Conservation (phyloP, 2,329 filamentous ascomycete species). For the Dothideomycetes sp. region DNA sequence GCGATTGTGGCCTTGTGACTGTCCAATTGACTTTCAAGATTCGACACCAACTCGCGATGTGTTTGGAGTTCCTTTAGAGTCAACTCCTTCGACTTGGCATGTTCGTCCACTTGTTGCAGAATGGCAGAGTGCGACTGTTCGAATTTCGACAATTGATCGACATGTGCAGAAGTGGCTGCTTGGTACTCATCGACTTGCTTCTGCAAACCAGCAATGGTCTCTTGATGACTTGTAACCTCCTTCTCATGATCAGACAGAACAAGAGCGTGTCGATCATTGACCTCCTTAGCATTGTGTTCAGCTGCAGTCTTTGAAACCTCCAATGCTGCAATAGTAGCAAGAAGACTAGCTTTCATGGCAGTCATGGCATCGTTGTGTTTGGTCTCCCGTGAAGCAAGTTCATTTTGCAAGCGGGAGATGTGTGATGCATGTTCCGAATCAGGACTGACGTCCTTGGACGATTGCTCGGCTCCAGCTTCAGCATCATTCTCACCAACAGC, state of each 20-base stretch:
- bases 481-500: conserved; percentile 14
- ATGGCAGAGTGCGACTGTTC: conserved; percentile 60
- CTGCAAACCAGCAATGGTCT: conserved; percentile 49
- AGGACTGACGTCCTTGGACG: conserved; percentile 11
- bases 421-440: conserved; percentile 38
- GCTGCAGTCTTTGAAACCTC: conserved; percentile 45
- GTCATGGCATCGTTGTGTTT: conserved; percentile 64
- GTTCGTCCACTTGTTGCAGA: conserved; percentile 56
- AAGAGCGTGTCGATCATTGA: background rate
- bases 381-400: conserved; percentile 62
- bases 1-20: conserved; percentile 44
- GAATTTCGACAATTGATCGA: conserved; percentile 58
- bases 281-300: conserved; percentile 13
- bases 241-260: conserved; percentile 12
- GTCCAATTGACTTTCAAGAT: conserved; percentile 46
- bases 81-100: conserved; percentile 48
- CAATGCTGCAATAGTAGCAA: conserved; percentile 60
- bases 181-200: conserved; percentile 75
- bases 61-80: conserved; percentile 41
- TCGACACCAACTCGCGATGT: conserved; percentile 39
- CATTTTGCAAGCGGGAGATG: conserved; percentile 56
- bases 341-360: conserved; percentile 59
- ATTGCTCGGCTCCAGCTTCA: conserved; percentile 11
- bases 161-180: conserved; percentile 56
- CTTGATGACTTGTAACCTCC: conserved; percentile 29